phyloP scores from a whole-genome alignment of 345 rosid genomes.

The Combretum micranthum region DNA sequence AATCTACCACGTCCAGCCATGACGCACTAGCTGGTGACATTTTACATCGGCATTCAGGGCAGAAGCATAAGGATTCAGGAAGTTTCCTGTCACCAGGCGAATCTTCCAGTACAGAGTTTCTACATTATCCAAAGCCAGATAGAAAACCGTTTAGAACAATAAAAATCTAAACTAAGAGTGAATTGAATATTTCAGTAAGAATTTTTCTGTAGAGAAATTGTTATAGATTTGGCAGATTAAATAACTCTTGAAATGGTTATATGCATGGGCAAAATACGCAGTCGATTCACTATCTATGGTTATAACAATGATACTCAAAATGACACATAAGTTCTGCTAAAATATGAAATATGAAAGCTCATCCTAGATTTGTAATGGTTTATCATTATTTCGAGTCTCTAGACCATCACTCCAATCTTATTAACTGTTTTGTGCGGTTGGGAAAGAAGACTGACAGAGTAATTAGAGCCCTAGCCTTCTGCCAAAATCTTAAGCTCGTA shows the following conservation, averaged over 20 bases:
- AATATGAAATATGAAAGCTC: too few species aligned
- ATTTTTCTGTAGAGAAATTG: too few species aligned
- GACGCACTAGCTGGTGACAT: slow-evolving; percentile 10
- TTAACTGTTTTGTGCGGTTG: slow-evolving; percentile 16
- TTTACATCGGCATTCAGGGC: slow-evolving; percentile 19
- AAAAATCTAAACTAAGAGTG: slow-evolving; percentile 4
- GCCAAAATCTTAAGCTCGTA: slow-evolving; percentile 36
- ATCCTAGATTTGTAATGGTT: too few species aligned
- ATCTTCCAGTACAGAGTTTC: slow-evolving; percentile 44
- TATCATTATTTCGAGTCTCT: slow-evolving; percentile 1
- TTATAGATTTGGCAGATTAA: too few species aligned
- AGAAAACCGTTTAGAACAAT: background rate
- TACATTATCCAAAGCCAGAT: slow-evolving; percentile 9
- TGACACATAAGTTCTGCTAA: too few species aligned
- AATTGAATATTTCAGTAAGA: too few species aligned
- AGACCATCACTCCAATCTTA: slow-evolving; percentile 19
- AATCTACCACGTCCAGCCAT: slow-evolving; percentile 17
- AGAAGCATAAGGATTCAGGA: slow-evolving; percentile 16
- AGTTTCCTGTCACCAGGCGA: slow-evolving; percentile 21
- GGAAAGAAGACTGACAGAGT: background rate
- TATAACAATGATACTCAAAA: too few species aligned
- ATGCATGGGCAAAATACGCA: too few species aligned
- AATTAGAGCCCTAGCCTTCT: slow-evolving; percentile 18
- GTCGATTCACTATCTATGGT: too few species aligned
- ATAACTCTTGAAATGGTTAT: too few species aligned